Conservation (phyloP, 805 yeast genomes). For the Nakazawaea laoshanensis region DNA sequence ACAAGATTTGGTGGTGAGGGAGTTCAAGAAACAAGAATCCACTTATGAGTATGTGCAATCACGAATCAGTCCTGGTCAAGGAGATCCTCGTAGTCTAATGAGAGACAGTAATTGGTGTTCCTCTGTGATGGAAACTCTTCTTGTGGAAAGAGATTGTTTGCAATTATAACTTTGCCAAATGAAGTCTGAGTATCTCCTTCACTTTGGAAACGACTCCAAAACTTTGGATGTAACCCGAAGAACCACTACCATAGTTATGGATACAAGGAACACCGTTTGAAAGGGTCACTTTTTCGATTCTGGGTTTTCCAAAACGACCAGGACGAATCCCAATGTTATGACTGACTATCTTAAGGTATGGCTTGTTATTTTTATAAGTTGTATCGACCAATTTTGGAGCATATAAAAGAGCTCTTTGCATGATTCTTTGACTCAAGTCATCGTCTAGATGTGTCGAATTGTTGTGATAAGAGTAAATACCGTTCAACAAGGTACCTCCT, state of each 20-base stretch:
- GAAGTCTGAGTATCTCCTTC: conserved; percentile 2
- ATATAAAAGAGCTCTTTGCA: conserved; percentile 32
- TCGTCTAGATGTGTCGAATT: conserved; percentile 24
- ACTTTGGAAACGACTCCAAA: conserved; percentile 50
- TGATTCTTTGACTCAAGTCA: conserved; percentile 37
- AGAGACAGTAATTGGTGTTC: conserved; percentile 88
- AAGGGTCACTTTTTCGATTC: conserved; percentile 32
- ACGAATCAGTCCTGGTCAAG: conserved; percentile 35
- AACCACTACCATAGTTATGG: conserved; percentile 66
- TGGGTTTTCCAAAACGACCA: conserved; percentile 50
- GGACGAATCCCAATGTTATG: conserved; percentile 64
- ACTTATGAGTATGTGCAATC: conserved; percentile 37
- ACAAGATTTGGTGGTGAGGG: conserved; percentile 58
- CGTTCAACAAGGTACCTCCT: conserved; percentile 67
- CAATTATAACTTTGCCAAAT: conserved; percentile 7
- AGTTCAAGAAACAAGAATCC: conserved; percentile 64
- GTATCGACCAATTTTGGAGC: conserved; percentile 29
- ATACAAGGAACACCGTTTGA: conserved; percentile 21
- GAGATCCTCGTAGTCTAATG: conserved; percentile 61
- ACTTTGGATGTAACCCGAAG: conserved; percentile 59
- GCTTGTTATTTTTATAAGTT: conserved; percentile 21
- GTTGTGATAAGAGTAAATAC: conserved; percentile 23
- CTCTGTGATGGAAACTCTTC: conserved; percentile 19
- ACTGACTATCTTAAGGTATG: conserved; percentile 37
- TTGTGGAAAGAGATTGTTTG: conserved; percentile 6